These are phyloP conservation scores for Mycena capillaripes DNA, from an alignment of 768 basidiomycete species.

Conservation along the genomic window DNA sequence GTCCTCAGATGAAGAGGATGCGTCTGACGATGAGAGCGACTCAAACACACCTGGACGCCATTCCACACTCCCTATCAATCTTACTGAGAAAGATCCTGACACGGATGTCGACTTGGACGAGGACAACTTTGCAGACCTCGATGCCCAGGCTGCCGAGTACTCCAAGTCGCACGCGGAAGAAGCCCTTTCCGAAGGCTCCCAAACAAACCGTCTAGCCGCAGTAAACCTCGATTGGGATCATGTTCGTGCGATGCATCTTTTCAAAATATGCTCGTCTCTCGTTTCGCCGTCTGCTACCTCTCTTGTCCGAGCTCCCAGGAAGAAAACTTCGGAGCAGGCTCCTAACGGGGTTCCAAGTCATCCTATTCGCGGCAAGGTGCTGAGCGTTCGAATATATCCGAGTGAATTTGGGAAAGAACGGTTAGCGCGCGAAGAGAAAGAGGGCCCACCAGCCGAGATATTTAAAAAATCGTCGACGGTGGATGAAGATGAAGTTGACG, in stretches of 20 bases:
- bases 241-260: slow-evolving; percentile 89
- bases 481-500: slow-evolving; percentile 72
- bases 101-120: slow-evolving; percentile 87
- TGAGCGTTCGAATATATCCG: slow-evolving; percentile 90
- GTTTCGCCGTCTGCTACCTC: slow-evolving; percentile 72
- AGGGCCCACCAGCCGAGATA: slow-evolving; percentile 90
- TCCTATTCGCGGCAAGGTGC: slow-evolving; percentile 74
- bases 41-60: slow-evolving; percentile 66
- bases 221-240: slow-evolving; percentile 99
- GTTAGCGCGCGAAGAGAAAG: slow-evolving; percentile 87
- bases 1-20: slow-evolving; percentile 82
- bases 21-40: slow-evolving; percentile 62
- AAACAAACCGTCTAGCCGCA: slow-evolving; percentile 83
- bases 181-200: slow-evolving; percentile 52
- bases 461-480: slow-evolving; percentile 70
- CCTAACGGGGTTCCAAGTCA: slow-evolving; percentile 41
- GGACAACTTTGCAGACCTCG: slow-evolving; percentile 74
- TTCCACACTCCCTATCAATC: slow-evolving; percentile 56
- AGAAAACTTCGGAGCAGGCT: slow-evolving; percentile 33
- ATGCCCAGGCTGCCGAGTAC: slow-evolving; percentile 80
- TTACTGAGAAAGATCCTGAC: slow-evolving; percentile 53
- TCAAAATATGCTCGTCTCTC: slow-evolving; percentile 92
- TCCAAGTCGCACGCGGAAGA: slow-evolving; percentile 63
- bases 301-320: slow-evolving; percentile 39
- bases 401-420: slow-evolving; percentile 93